A percentile compares a stretch with the other conserved stretches of the same genome.
phyloP scores from a whole-genome alignment of 176 grass and related monocot species.

The Zizania latifolia region DNA sequence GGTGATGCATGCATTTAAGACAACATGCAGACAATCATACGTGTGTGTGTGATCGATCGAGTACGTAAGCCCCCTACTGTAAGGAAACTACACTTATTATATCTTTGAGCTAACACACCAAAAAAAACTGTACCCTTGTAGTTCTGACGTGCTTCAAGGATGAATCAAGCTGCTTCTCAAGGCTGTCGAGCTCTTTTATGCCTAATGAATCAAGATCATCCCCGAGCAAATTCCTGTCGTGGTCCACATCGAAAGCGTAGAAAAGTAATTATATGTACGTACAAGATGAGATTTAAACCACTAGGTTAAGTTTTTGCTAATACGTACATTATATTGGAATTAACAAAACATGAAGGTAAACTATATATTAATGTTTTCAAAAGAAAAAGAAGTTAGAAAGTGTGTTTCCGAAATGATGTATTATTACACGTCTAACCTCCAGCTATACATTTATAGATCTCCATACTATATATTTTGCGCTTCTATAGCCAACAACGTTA shows the following conservation, averaged over 20 bases:
- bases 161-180: slow-evolving; percentile 79
- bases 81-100: not conserved
- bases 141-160: slow-evolving; percentile 90
- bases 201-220: slow-evolving; percentile 65
- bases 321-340: not conserved
- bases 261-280: not conserved
- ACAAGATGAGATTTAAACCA: not conserved
- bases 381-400: not conserved
- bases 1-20: not conserved
- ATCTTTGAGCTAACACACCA: not conserved
- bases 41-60: not conserved
- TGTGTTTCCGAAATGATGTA: not conserved
- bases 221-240: slow-evolving; percentile 83
- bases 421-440: not conserved
- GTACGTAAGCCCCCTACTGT: not conserved
- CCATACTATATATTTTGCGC: not conserved
- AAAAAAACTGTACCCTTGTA: slow-evolving; percentile 55
- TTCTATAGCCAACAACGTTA: too few species aligned
- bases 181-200: slow-evolving; percentile 70
- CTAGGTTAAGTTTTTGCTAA: not conserved
- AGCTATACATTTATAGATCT: not conserved
- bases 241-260: not conserved
- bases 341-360: not conserved
- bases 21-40: not conserved
- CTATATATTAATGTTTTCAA: not conserved